phyloP scores from a whole-genome alignment of 1,284 basidiomycete genomes.

The Cystobasidium pallidum region DNA sequence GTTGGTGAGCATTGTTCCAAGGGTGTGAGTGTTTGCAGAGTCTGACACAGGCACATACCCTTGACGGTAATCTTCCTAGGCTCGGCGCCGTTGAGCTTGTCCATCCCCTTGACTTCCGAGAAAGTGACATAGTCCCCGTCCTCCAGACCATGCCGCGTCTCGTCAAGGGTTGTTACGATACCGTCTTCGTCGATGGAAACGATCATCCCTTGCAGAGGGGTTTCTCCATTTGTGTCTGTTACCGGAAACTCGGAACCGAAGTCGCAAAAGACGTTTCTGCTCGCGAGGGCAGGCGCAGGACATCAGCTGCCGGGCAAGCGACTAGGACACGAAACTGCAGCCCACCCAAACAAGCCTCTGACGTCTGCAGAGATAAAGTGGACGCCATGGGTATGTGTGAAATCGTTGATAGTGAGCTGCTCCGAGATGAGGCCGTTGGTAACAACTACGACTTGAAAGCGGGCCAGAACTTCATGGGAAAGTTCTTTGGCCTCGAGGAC shows the following conservation, averaged over 20 bases:
- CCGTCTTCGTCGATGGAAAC: conserved; percentile 85
- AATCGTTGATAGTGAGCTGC: conserved; percentile 93
- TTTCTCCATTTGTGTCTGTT: conserved; percentile 93
- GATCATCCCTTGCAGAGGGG: conserved; percentile 91
- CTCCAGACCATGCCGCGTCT: conserved; percentile 94
- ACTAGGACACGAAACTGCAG: too few species aligned
- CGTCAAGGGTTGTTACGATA: conserved; percentile 93
- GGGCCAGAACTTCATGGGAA: conserved; percentile 74
- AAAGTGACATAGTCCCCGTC: conserved; percentile 99
- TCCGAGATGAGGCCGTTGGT: conserved; percentile 76
- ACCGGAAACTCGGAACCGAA: conserved; percentile 93
- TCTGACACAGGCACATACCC: conserved; percentile 58
- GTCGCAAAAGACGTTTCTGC: conserved; percentile 92
- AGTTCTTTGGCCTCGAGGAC: conserved; percentile 72
- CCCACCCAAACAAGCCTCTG: conserved; percentile 89
- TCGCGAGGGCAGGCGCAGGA: too few species aligned
- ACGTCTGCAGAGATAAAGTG: conserved; percentile 92
- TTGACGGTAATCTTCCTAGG: conserved; percentile 91
- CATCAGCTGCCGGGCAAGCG: conserved; percentile 47
- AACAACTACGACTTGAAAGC: conserved; percentile 92
- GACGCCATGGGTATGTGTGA: conserved; percentile 83
- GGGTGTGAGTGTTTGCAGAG: too few species aligned
- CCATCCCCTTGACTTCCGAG: conserved; percentile 95
- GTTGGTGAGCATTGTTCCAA: too few species aligned
- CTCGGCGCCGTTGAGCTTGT: conserved; percentile 83